phyloP scores from a whole-genome alignment of 257 asterid species.

The Lantana camara region DNA sequence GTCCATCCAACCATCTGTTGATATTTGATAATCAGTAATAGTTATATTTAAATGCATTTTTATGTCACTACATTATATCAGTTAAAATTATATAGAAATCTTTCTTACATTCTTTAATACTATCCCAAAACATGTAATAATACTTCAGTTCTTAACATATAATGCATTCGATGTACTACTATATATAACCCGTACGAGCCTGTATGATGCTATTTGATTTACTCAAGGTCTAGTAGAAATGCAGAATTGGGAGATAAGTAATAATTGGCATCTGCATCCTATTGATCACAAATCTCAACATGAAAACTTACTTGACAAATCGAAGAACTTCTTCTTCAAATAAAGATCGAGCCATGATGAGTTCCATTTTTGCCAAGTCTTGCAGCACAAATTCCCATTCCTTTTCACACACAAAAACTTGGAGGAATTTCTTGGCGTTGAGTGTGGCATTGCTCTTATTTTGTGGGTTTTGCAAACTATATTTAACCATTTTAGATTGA shows the following conservation, averaged over 20 bases:
- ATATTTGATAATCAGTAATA: too few species aligned
- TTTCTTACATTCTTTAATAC: neutral
- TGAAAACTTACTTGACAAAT: constrained; percentile 19
- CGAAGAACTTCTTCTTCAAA: neutral
- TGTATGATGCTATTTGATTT: too few species aligned
- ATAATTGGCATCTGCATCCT: too few species aligned
- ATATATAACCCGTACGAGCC: too few species aligned
- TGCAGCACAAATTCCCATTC: neutral
- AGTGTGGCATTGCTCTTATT: constrained; percentile 2
- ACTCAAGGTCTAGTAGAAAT: too few species aligned
- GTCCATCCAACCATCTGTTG: constrained; percentile 43
- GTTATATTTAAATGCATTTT: too few species aligned
- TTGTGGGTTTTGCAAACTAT: neutral
- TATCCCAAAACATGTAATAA: neutral
- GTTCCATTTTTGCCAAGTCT: constrained; percentile 15
- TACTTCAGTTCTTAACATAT: too few species aligned
- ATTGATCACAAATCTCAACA: too few species aligned
- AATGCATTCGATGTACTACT: too few species aligned
- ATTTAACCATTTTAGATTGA: neutral
- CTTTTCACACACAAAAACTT: neutral
- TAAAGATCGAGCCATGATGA: neutral
- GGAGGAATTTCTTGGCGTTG: neutral
- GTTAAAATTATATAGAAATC: neutral
- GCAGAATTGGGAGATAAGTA: too few species aligned
- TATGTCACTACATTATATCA: too few species aligned